These are phyloP conservation scores for Limtongia smithiae DNA, from an alignment of 805 yeast species.

Conservation along the genomic window DNA sequence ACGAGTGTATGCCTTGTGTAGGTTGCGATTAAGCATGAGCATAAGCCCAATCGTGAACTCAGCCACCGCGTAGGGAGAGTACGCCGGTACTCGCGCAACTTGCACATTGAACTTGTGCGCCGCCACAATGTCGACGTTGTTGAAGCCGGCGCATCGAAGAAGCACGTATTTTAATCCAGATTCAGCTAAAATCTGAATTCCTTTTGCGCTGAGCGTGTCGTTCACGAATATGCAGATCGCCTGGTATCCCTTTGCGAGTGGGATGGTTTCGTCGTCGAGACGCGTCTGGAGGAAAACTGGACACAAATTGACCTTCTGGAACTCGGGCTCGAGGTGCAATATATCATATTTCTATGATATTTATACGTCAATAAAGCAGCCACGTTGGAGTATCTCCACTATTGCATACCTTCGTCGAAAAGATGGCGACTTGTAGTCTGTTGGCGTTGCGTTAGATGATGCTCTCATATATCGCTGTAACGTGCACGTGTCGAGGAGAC, in stretches of 20 bases:
- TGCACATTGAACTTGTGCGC: conserved; percentile 27
- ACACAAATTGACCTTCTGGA: conserved; percentile 15
- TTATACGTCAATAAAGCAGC: too few relatives aligned
- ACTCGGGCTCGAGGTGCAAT: conserved; percentile 25
- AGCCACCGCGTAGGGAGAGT: conserved; percentile 35
- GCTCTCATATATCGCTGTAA: not conserved
- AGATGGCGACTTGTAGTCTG: conserved; percentile 28
- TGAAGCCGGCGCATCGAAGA: conserved; percentile 33
- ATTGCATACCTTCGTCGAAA: conserved; percentile 28
- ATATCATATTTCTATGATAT: conserved; percentile 28
- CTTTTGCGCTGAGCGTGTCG: conserved; percentile 23
- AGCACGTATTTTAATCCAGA: conserved; percentile 28
- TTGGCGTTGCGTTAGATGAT: too few relatives aligned
- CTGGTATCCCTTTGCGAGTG: conserved; percentile 27
- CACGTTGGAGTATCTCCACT: too few relatives aligned
- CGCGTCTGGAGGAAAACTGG: conserved; percentile 18
- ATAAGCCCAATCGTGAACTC: conserved; percentile 34
- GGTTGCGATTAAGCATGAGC: conserved; percentile 33
- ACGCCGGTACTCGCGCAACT: conserved; percentile 34
- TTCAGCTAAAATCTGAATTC: conserved; percentile 22
- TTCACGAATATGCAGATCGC: conserved; percentile 33
- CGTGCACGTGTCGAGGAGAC: too few relatives aligned
- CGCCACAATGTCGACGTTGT: conserved; percentile 32
- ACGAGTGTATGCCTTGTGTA: conserved; percentile 32
- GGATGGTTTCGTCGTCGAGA: conserved; percentile 28